Percentiles rank a stretch among this genome's conserved stretches.
These are phyloP conservation scores for Coniochaeta sp. DNA, from an alignment of 2,329 filamentous ascomycete species.

Conservation along the genomic window DNA sequence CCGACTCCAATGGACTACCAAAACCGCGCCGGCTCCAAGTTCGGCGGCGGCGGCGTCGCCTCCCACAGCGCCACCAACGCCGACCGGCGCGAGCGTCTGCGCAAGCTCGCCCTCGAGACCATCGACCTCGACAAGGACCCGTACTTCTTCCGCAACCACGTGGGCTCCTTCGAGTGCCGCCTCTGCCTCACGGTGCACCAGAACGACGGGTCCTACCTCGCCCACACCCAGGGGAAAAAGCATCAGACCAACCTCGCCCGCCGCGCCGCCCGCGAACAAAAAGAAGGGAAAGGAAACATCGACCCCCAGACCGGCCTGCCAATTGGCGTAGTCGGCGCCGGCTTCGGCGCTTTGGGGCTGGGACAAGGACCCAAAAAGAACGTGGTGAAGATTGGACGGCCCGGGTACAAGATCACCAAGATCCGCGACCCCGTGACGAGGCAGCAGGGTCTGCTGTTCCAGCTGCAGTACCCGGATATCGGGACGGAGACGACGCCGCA, in stretches of 20 bases:
- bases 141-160: conserved; percentile 99
- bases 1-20: conserved; percentile 74
- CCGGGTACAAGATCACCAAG: conserved; percentile 98
- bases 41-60: conserved; percentile 93
- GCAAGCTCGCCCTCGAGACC: conserved; percentile 95
- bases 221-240: conserved; percentile 96
- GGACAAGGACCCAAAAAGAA: conserved; percentile 60
- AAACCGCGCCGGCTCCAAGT: conserved; percentile 95
- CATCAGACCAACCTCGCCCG: conserved; percentile 97
- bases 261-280: conserved; percentile 90
- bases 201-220: conserved; percentile 97
- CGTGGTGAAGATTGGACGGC: conserved; percentile 87
- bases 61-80: conserved; percentile 91
- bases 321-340: conserved; percentile 67
- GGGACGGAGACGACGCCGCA: conserved; percentile 67
- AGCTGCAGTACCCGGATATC: conserved; percentile 92
- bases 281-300: conserved; percentile 69
- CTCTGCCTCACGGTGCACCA: conserved; percentile 97
- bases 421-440: conserved; percentile 80
- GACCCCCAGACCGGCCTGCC: conserved; percentile 65
- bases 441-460: conserved; percentile 89
- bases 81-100: conserved; percentile 91
- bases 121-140: conserved; percentile 99
- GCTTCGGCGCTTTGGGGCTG: conserved; percentile 44
- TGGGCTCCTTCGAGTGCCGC: conserved; percentile 95